A percentile compares a stretch with the other conserved stretches of the same genome.
These are phyloP conservation scores for Calophaca sinica DNA, from an alignment of 306 rosid species.

Conservation along the genomic window DNA sequence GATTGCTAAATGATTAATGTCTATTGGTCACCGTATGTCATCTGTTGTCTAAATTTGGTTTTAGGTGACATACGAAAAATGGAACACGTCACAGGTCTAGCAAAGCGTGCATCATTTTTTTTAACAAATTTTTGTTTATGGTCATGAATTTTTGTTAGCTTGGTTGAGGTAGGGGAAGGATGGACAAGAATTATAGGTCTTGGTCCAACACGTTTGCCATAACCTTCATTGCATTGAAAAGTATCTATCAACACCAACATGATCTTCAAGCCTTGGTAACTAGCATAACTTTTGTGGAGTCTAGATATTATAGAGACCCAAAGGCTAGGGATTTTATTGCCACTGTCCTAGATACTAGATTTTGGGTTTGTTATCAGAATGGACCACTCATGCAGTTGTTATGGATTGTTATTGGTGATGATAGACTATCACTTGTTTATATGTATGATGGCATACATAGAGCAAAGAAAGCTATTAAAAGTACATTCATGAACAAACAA, in stretches of 20 bases:
- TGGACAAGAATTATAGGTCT: too few relatives aligned
- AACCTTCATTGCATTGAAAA: background rate
- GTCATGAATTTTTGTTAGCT: too few relatives aligned
- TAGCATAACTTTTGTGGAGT: background rate
- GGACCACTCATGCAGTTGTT: too few relatives aligned
- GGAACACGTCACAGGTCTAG: too few relatives aligned
- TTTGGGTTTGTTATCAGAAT: background rate
- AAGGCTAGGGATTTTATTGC: background rate
- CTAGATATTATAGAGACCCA: background rate
- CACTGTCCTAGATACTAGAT: background rate
- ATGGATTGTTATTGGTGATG: background rate
- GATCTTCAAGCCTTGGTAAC: background rate
- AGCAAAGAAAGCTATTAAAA: slow-evolving; percentile 1
- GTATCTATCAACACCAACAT: background rate
- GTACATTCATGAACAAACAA: background rate
- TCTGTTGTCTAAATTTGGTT: too few relatives aligned
- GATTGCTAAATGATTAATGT: too few relatives aligned
- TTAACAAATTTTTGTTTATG: too few relatives aligned
- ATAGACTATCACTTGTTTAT: background rate
- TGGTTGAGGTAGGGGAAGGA: too few relatives aligned
- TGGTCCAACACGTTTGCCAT: too few relatives aligned
- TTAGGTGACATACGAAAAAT: too few relatives aligned
- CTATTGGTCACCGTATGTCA: too few relatives aligned
- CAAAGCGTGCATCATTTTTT: too few relatives aligned
- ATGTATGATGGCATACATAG: background rate